Base-by-base conservation (phyloP, 2,329 filamentous ascomycete genomes). In the Rutstroemia sp. region DNA sequence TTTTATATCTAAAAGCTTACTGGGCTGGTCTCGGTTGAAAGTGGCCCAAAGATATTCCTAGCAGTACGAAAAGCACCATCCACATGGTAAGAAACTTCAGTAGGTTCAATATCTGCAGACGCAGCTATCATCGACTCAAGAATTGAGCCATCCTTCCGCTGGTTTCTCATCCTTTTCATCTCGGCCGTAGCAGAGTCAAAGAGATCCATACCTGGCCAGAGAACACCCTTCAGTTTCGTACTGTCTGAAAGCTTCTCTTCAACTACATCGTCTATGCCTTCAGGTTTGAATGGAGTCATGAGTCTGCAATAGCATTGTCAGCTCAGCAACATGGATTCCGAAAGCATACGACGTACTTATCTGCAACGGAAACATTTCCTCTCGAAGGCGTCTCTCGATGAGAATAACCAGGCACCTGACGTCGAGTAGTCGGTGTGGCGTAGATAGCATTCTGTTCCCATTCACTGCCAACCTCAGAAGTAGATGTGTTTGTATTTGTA, bases 131-230 rank as follows among this genome's bases (percentile, higher is more conserved):
- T 83, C 58, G 81, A 79, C 55, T 81, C 76, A 21, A 90, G 73
- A n/a, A 90, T 83, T 1, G 82, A 85, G n/a, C 76, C 78, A 54
- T 86, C 82, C 70, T 92, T 92, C 65, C 86, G 83, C 71, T 92
- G 88, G 67, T 92, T 92, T 52, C 88, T 78, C 72, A 83, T 88
- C 47, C 85, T 79, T 64, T 83, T 86, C 77, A 88, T 86, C 59
- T 86, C 81, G 16, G 83, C 79, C 4, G 85, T 88, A 4, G 88
- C 88, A 53, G 88, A 83, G 70, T 92, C 88, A 67, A 92, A 91
- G n/a, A 90, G 78, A 53, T 82, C 80, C 88, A 92, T 92, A 18
- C 88, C 88, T 2, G 86, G 85, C 78, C 85, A 90, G 48, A 82
- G 75, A n/a, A 85, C 74, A 2, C 88, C 88, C 69, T 92, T 92